Conservation (phyloP, 371 early-diverging fungal genomes). For the Apophysomyces elegans region DNA sequence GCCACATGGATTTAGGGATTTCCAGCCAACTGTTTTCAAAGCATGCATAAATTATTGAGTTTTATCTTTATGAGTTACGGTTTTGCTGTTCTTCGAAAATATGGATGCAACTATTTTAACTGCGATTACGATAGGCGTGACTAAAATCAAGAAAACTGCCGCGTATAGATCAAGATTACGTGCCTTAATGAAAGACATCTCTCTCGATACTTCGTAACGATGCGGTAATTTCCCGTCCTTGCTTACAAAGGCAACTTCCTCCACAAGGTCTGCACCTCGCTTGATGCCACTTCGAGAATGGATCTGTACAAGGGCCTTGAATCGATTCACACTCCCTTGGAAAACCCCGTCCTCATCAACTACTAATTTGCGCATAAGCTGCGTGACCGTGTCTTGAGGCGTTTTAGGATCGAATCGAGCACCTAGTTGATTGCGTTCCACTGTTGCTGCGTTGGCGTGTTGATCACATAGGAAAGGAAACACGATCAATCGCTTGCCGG, state of each 20-base stretch:
- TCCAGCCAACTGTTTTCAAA: no score
- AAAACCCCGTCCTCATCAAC: conserved; percentile 13
- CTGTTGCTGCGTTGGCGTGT: conserved; percentile 21
- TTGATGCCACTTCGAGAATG: conserved; percentile 17
- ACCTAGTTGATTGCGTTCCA: background rate
- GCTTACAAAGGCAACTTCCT: conserved; percentile 26
- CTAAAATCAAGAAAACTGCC: background rate
- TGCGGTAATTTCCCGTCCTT: conserved; percentile 17
- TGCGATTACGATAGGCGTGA: background rate
- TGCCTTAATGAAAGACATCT: conserved; percentile 34
- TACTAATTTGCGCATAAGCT: background rate
- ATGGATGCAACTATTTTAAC: background rate
- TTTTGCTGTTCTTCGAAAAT: background rate
- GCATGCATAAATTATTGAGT: background rate
- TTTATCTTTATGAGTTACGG: background rate
- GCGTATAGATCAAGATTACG: conserved; percentile 29
- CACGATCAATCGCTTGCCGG: conserved; percentile 31
- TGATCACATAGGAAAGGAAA: conserved; percentile 48
- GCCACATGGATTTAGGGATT: no score
- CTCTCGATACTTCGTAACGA: conserved; percentile 19
- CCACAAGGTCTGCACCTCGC: conserved; percentile 31
- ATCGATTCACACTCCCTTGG: conserved; percentile 14
- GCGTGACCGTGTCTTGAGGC: background rate
- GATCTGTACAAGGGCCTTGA: conserved; percentile 23
- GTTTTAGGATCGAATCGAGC: background rate